Evolutionary conservation across 225 moss, liverwort and hornwort genomes (phyloP), one percentile per base, ranked within the genome.

Genomic region (Ulota crispa): DNA sequence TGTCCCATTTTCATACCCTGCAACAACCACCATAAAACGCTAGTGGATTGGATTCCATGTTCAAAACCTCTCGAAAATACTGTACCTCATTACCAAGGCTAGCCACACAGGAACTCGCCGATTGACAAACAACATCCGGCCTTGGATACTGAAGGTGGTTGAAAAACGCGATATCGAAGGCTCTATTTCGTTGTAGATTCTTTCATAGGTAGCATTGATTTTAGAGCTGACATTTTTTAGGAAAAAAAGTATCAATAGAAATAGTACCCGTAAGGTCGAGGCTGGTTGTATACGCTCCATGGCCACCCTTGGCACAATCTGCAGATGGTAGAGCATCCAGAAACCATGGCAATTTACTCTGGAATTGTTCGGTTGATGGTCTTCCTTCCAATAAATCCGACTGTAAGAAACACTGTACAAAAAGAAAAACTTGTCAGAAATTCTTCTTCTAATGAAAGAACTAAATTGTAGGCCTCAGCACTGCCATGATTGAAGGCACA

Each of bases 281-380:
- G 77, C 97, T 98, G 53, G 87, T 83, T 80, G 95, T 83, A 70
- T 98, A 98, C 63, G 95, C 97, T 88, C 97, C 97, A 85, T 91
- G 94, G 64, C 97, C 97, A 87, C 97, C 95, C 86, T 98, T 98
- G 59, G 97, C 95, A 87, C 97, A 98, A 78, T 98, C 97, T 61
- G 95, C 93, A 71, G 97, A 98, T 20, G 97, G 97, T 71, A 95
- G 92, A 82, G 97, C 97, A 21, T 88, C 80, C 73, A 98, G 88
- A 91, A 98, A 98, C 97, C 97, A 98, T 55, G 97, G 97, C 80
- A 98, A 81, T 75, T 99, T 99, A 75, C 91, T 91, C 80, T 81
- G 70, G 75, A 99, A 99, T 82, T 99, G 98, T 70, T 91, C 80
- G 37, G 95, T 91, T 27, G 95, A 90, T 69, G 98, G 98, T 23